A percentile compares a stretch with the other conserved stretches of the same genome.
Evolutionary conservation across 495 filamentous ascomycete species (phyloP).

Genomic region (Penicillium pancosmium): DNA sequence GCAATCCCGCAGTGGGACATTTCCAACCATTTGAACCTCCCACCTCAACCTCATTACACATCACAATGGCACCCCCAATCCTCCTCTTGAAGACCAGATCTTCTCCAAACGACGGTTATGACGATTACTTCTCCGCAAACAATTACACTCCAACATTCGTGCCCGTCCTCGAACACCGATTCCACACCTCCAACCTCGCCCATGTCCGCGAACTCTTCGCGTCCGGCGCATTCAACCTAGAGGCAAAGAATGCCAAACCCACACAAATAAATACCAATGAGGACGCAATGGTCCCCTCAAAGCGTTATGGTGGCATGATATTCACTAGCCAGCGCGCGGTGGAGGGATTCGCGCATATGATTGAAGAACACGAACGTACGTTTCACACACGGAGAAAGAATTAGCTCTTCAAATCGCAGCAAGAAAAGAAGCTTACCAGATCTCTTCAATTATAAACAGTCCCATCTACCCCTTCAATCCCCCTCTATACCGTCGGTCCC

Average conservation of each 20-base stretch:
- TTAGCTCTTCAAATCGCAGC: not conserved
- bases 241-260: not conserved
- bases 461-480: constrained; percentile 42
- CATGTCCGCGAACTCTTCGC: constrained; percentile 46
- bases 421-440: not conserved
- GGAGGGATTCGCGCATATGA: constrained; percentile 75
- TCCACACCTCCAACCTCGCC: constrained; percentile 50
- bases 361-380: constrained; percentile 49
- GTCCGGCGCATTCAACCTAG: constrained; percentile 26
- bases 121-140: constrained; percentile 64
- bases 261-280: not conserved
- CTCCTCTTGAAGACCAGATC: constrained; percentile 89
- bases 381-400: not conserved
- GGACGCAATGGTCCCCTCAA: constrained; percentile 7
- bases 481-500: constrained; percentile 89
- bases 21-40: not conserved
- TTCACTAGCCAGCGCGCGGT: constrained; percentile 96
- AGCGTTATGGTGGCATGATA: constrained; percentile 77
- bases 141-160: constrained; percentile 65
- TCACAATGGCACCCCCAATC: constrained; percentile 41
- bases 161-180: constrained; percentile 79
- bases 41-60: not conserved
- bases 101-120: constrained; percentile 75
- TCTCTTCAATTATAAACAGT: not conserved
- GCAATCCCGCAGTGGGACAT: constrained; percentile 8